A percentile compares a stretch with the other conserved stretches of the same genome.
Evolutionary conservation across 306 rosid genomes (phyloP).

Genomic region (Gastrolobium villosum): DNA sequence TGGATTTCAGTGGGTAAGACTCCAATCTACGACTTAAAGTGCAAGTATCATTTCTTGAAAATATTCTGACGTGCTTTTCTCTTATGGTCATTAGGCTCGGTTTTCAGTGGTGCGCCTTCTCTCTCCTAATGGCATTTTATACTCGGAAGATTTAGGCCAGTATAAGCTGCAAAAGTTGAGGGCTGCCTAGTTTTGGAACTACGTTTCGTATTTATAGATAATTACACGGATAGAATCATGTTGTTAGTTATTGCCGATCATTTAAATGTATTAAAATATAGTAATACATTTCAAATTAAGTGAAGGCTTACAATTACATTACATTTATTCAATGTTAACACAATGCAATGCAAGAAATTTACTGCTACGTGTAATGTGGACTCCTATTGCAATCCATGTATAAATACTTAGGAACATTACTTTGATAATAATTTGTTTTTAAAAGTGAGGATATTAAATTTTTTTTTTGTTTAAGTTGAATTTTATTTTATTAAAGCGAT

Average conservation of each 20-base stretch:
- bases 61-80: conserved; percentile 34
- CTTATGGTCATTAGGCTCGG: conserved; percentile 53
- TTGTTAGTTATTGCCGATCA: not conserved
- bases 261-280: not conserved
- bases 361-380: too few species aligned
- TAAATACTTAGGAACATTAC: too few species aligned
- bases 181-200: conserved; percentile 50
- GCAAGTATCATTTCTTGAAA: conserved; percentile 33
- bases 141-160: conserved; percentile 53
- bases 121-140: conserved; percentile 64
- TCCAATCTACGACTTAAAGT: conserved; percentile 36
- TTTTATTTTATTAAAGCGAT: too few species aligned
- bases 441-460: too few species aligned
- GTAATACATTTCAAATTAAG: not conserved
- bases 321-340: too few species aligned
- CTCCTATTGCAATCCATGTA: too few species aligned
- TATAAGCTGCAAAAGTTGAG: conserved; percentile 54
- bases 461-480: too few species aligned
- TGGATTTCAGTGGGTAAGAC: conserved; percentile 83
- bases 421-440: too few species aligned
- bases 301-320: not conserved
- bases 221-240: too few species aligned
- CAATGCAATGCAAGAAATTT: too few species aligned
- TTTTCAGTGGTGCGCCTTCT: conserved; percentile 65
- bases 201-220: too few species aligned